A percentile compares a stretch with the other conserved stretches of the same genome.
phyloP scores from a whole-genome alignment of 75 land plant genomes.

The Cupressus sempervirens region DNA sequence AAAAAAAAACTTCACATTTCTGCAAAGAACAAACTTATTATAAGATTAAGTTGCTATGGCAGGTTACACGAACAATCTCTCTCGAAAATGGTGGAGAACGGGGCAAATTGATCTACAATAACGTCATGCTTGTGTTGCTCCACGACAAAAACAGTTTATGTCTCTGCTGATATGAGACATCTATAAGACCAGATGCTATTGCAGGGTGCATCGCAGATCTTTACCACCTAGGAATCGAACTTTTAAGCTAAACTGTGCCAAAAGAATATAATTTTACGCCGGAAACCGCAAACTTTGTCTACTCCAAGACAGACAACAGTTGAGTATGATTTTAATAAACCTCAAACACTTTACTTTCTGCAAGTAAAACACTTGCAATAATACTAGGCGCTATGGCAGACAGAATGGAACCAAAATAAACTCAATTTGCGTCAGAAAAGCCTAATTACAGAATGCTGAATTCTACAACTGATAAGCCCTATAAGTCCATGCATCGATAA shows the following conservation, averaged over 20 bases:
- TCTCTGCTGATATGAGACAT: not conserved
- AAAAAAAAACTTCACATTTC: not conserved
- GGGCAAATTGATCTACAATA: not conserved
- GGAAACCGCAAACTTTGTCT: no score
- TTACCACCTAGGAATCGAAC: no score
- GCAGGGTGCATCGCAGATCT: no score
- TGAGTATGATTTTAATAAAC: no score
- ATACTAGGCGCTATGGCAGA: not conserved
- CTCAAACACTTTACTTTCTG: not conserved
- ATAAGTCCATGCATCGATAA: no score
- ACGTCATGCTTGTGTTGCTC: no score
- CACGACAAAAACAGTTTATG: not conserved
- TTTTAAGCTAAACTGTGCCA: no score
- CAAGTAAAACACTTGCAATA: not conserved
- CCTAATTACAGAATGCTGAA: not conserved
- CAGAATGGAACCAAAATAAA: not conserved
- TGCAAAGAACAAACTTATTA: not conserved
- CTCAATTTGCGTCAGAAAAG: not conserved
- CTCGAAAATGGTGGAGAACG: not conserved
- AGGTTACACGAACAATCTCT: not conserved
- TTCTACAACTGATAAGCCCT: no score
- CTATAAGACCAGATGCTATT: not conserved
- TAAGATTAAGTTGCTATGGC: not conserved
- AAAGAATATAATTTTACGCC: no score
- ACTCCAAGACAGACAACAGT: no score